Percentiles rank a stretch among this genome's conserved stretches.
These are phyloP conservation scores for Tuber microsphaerosporum DNA, from an alignment of 495 filamentous ascomycete species.

Conservation along the genomic window DNA sequence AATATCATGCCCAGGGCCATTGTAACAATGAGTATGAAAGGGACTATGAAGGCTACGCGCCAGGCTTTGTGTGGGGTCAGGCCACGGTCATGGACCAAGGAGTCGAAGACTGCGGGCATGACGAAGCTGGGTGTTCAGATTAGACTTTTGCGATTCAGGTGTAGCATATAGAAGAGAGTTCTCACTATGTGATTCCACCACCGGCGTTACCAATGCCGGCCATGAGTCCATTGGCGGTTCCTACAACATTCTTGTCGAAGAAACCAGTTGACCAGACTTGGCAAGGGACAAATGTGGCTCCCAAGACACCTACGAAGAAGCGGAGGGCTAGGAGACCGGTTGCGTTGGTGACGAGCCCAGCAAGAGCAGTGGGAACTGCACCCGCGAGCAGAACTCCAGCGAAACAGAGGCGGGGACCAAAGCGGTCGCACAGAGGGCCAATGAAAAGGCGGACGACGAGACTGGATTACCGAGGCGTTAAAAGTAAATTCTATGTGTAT, in stretches of 20 bases:
- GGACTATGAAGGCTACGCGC: constrained; percentile 77
- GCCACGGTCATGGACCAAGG: constrained; percentile 55
- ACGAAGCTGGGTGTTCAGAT: constrained; percentile 58
- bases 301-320: constrained; percentile 91
- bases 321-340: constrained; percentile 67
- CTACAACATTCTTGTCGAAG: constrained; percentile 93
- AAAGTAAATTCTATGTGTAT: neutral
- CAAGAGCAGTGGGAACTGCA: constrained; percentile 72
- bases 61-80: constrained; percentile 64
- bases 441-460: constrained; percentile 73
- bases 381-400: constrained; percentile 64
- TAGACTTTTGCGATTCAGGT: neutral
- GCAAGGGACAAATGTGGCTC: constrained; percentile 85
- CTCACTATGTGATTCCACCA: constrained; percentile 59
- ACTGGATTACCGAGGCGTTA: constrained; percentile 43
- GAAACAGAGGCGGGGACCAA: constrained; percentile 75
- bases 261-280: constrained; percentile 95
- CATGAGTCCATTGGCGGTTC: constrained; percentile 79
- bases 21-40: constrained; percentile 64
- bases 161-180: constrained; percentile 45
- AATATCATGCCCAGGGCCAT: constrained; percentile 63
- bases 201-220: constrained; percentile 86
- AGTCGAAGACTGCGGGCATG: constrained; percentile 88
- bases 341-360: constrained; percentile 65
- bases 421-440: constrained; percentile 77